A percentile compares a stretch with the other conserved stretches of the same genome.
These are phyloP conservation scores for Brassica incana DNA, from an alignment of 345 rosid species.

Conservation along the genomic window DNA sequence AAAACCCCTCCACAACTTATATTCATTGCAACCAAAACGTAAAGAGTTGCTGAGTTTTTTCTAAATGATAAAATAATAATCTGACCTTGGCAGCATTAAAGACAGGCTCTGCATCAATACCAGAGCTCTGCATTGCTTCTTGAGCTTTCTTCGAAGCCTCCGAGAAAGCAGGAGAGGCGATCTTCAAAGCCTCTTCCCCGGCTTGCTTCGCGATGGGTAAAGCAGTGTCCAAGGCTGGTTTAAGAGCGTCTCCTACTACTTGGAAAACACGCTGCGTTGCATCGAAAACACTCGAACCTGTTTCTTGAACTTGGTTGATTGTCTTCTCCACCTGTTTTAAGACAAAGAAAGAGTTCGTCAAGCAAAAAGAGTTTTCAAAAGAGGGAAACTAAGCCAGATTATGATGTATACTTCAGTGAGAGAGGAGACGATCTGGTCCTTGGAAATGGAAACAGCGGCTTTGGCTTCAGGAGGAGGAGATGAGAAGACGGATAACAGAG, in stretches of 20 bases:
- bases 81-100: conserved; percentile 74
- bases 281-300: conserved; percentile 61
- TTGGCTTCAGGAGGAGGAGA: conserved; percentile 63
- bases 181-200: conserved; percentile 73
- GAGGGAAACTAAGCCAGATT: neutral
- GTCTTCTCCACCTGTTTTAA: conserved; percentile 76
- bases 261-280: conserved; percentile 61
- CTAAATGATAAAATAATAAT: neutral
- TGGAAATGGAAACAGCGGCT: conserved; percentile 60
- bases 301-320: conserved; percentile 70
- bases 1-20: neutral
- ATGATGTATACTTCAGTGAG: conserved; percentile 53
- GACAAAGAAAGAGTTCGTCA: neutral
- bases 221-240: conserved; percentile 75
- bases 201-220: conserved; percentile 71
- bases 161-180: conserved; percentile 82
- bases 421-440: conserved; percentile 88
- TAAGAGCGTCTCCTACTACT: conserved; percentile 62
- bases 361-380: neutral
- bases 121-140: conserved; percentile 82
- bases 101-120: conserved; percentile 75
- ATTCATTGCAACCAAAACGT: neutral
- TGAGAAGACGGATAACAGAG: conserved; percentile 57
- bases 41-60: neutral
- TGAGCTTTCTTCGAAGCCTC: conserved; percentile 87